Percentiles rank a stretch among this genome's conserved stretches.
Conservation (phyloP, 2,329 filamentous ascomycete species). For the Ophiocordyceps polyrhachis-furcata region DNA sequence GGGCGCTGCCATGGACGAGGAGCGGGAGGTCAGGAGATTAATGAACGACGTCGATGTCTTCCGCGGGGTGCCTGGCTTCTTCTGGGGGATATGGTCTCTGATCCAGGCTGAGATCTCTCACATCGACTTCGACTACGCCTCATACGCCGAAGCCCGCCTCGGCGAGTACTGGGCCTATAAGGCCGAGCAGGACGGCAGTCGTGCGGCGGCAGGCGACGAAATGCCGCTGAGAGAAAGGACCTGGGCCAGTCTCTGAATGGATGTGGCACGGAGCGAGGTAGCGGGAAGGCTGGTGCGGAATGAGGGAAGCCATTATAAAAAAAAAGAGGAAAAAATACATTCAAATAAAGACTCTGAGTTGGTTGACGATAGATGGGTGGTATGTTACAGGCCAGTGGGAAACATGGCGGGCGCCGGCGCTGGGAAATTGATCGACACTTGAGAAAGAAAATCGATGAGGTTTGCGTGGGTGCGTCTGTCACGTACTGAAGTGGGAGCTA, state of each 20-base stretch:
- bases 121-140: conserved; percentile 93
- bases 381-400: neutral
- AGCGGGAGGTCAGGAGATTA: conserved; percentile 48
- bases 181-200: conserved; percentile 47
- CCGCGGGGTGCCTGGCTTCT: conserved; percentile 76
- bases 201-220: conserved; percentile 31
- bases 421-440: neutral
- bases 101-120: conserved; percentile 89
- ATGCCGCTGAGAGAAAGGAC: conserved; percentile 58
- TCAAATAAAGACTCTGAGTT: neutral
- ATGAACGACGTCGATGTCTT: conserved; percentile 70
- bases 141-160: conserved; percentile 70
- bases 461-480: neutral
- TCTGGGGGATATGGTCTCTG: conserved; percentile 85
- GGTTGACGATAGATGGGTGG: neutral
- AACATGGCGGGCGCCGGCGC: neutral
- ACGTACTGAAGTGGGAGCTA: neutral
- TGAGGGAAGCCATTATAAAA: neutral
- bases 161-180: conserved; percentile 92
- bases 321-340: neutral
- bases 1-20: conserved; percentile 25
- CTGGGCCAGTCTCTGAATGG: conserved; percentile 36
- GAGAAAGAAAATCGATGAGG: neutral
- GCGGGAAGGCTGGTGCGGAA: neutral
- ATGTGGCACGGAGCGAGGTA: conserved; percentile 5